phyloP scores from a whole-genome alignment of 1,284 basidiomycete species.

The Puccinia triticina region DNA sequence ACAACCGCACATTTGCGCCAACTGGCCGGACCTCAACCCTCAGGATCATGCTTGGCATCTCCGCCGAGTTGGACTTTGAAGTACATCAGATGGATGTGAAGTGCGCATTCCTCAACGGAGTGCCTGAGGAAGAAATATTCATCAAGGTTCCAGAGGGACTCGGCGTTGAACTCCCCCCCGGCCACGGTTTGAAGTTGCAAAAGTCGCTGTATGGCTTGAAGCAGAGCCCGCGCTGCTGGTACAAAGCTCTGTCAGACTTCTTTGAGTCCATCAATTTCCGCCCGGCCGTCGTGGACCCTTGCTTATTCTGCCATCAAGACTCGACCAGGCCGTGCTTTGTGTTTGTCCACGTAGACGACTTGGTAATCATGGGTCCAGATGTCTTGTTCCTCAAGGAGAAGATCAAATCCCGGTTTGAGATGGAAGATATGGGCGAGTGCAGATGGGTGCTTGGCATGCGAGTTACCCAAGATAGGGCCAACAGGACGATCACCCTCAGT shows the following conservation, averaged over 20 bases:
- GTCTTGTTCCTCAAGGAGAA: background rate
- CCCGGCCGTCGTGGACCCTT: background rate
- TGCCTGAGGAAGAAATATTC: background rate
- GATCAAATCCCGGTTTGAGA: conserved; percentile 14
- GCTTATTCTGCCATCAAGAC: background rate
- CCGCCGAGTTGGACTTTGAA: background rate
- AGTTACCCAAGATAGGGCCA: background rate
- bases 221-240: background rate
- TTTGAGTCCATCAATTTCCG: background rate
- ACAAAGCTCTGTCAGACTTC: background rate
- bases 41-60: background rate
- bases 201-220: background rate
- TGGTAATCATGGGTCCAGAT: background rate
- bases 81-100: background rate
- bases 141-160: background rate
- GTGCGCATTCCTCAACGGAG: background rate
- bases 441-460: background rate
- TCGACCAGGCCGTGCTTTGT: background rate
- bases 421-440: conserved; percentile 16
- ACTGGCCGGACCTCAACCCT: background rate
- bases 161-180: background rate
- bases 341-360: conserved; percentile 15
- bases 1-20: background rate
- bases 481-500: background rate
- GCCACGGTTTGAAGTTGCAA: background rate